These are phyloP conservation scores for Cryptococcus jaspeensis DNA, from an alignment of 1,284 basidiomycete species.

Conservation along the genomic window DNA sequence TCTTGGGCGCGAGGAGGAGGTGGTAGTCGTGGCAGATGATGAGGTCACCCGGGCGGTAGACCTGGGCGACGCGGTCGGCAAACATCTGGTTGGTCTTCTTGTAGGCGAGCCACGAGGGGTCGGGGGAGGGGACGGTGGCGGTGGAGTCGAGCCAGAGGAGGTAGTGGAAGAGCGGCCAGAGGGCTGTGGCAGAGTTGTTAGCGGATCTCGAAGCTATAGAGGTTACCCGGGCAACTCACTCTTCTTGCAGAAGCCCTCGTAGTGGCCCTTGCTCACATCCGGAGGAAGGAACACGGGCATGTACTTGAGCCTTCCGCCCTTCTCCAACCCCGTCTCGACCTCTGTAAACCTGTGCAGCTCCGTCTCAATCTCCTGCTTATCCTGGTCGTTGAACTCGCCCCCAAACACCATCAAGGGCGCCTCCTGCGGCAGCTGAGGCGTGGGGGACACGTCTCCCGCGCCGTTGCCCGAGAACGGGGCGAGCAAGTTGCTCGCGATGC, in stretches of 20 bases:
- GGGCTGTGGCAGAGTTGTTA: conserved; percentile 57
- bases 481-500: conserved; percentile 21
- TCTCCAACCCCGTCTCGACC: conserved; percentile 55
- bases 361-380: conserved; percentile 63
- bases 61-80: conserved; percentile 68
- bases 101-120: conserved; percentile 80
- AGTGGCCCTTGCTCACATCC: conserved; percentile 85
- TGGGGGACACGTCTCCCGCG: neutral
- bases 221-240: conserved; percentile 58
- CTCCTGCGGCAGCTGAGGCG: conserved; percentile 30
- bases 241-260: conserved; percentile 97
- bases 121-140: conserved; percentile 56
- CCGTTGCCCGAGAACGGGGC: conserved; percentile 9
- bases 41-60: conserved; percentile 85
- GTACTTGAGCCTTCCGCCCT: conserved; percentile 64
- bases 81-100: conserved; percentile 82
- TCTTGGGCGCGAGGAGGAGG: conserved; percentile 80
- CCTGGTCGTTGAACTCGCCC: conserved; percentile 59
- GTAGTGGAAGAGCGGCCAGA: conserved; percentile 99
- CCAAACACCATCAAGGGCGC: conserved; percentile 53
- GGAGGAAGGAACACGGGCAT: conserved; percentile 92
- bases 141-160: conserved; percentile 90
- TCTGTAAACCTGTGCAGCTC: conserved; percentile 64
- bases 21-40: conserved; percentile 93
- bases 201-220: neutral